Evolutionary conservation across 192 early-diverging fungal genomes (phyloP), one percentile per base, ranked within the genome.

Genomic region (Coemansia sp.): DNA sequence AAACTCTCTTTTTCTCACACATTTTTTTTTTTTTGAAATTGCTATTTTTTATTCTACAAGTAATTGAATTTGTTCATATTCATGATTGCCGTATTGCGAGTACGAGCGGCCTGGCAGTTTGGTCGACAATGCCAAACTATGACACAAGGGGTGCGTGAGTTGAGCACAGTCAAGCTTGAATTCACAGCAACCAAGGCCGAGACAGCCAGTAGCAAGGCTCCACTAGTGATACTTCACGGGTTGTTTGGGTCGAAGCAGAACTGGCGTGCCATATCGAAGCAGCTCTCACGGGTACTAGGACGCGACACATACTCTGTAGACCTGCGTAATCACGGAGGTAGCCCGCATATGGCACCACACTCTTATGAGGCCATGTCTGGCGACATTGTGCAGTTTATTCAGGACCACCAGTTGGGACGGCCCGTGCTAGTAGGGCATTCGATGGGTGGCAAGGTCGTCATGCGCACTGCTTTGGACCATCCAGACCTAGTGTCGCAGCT

Each of bases 241-340:
- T 83, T 98, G 20, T 94, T 98, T 75, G 96, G 96, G 12, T 93
- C 91, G 1, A 96, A 96, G 71, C 93, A 95, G 65, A 97, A 97
- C 83, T 97, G 95, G 95, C 83, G 87, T 32, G 89, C 94, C 4
- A 84, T 98, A 27, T 83, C 91, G 32, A 93, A 92, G 68, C 83
- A 87, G 13, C 84, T 96, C 24, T 69, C 89, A 5, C 75, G 80
- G 34, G 75, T 85, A 5, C 82, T 95, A 3, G 74, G 73, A 29
- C 86, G 90, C 2, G 72, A 84, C 45, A 88, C 94, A 2, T 87
- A 88, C 59, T 84, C 91, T 1, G 65, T 95, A 32, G 97, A 98
- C 76, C 83, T 96, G 62, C 86, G 97, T 24, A 98, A 98, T 80
- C 97, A 98, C 69, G 97, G 97, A 27, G 92, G 94, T 32, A 95